These are phyloP conservation scores for Cercospora sesami DNA, from an alignment of 2,329 filamentous ascomycete species.

Conservation along the genomic window DNA sequence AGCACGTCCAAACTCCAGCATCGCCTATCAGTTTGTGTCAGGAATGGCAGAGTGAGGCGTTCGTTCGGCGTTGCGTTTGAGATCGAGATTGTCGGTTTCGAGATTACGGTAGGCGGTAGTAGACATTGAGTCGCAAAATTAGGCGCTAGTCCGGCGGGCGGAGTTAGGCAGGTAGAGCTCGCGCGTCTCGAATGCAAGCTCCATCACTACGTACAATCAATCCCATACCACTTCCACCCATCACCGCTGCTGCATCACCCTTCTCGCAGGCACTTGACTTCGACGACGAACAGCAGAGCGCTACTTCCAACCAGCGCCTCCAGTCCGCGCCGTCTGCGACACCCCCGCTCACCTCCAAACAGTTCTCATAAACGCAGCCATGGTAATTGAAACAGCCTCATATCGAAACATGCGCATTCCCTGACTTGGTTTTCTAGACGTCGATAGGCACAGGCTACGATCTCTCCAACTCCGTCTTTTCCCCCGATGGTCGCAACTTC, in stretches of 20 bases:
- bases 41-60: not conserved
- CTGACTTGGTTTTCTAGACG: conserved; percentile 61
- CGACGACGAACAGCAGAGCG: not conserved
- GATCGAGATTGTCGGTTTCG: not conserved
- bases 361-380: conserved; percentile 27
- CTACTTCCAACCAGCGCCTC: not conserved
- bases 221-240: not conserved
- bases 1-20: not conserved
- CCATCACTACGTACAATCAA: conserved; percentile 6
- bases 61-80: not conserved
- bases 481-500: conserved; percentile 97
- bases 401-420: conserved; percentile 5
- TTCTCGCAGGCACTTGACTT: not conserved
- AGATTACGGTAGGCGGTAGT: not conserved
- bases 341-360: conserved; percentile 2
- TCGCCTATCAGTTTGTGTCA: not conserved
- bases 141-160: conserved; percentile 9
- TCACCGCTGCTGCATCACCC: not conserved
- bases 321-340: conserved; percentile 8
- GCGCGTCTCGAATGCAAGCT: conserved; percentile 12
- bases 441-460: conserved; percentile 99
- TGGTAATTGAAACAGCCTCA: conserved; percentile 30
- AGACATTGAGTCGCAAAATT: not conserved
- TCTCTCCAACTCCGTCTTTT: conserved; percentile 99
- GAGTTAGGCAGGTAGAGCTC: conserved; percentile 12